phyloP scores from a whole-genome alignment of 2,329 filamentous ascomycete species.

The Fusarium xylarioides region DNA sequence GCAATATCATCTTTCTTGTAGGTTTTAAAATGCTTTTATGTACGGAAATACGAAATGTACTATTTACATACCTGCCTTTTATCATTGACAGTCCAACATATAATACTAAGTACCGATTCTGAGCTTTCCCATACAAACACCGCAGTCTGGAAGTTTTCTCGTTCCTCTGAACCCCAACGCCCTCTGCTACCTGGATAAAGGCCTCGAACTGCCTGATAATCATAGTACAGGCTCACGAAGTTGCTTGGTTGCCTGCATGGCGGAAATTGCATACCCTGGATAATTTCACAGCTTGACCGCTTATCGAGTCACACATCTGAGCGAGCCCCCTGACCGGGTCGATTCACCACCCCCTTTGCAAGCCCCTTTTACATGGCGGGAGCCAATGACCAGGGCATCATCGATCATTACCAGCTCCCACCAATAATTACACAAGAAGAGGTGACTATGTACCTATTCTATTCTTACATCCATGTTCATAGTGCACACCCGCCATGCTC shows the following conservation, averaged over 20 bases:
- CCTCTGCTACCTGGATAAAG: neutral
- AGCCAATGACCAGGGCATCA: constrained; percentile 23
- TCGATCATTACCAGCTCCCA: constrained; percentile 25
- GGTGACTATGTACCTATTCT: constrained; percentile 8
- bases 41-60: neutral
- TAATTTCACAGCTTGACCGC: constrained; percentile 28
- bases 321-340: constrained; percentile 13
- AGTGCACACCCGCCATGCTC: constrained; percentile 21
- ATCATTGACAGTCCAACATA: neutral
- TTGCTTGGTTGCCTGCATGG: constrained; percentile 21
- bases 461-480: constrained; percentile 22
- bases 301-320: constrained; percentile 21
- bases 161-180: neutral
- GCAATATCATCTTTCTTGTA: neutral
- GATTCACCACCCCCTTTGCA: constrained; percentile 16
- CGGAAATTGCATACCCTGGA: constrained; percentile 39
- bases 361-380: constrained; percentile 17
- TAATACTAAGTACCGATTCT: neutral
- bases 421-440: constrained; percentile 34
- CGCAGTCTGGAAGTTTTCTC: neutral
- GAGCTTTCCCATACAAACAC: neutral
- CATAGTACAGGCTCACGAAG: neutral
- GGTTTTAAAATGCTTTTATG: neutral
- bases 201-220: constrained; percentile 5
- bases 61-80: neutral